Base-by-base conservation (phyloP, 345 rosid species). In the Corchorus olitorius region DNA sequence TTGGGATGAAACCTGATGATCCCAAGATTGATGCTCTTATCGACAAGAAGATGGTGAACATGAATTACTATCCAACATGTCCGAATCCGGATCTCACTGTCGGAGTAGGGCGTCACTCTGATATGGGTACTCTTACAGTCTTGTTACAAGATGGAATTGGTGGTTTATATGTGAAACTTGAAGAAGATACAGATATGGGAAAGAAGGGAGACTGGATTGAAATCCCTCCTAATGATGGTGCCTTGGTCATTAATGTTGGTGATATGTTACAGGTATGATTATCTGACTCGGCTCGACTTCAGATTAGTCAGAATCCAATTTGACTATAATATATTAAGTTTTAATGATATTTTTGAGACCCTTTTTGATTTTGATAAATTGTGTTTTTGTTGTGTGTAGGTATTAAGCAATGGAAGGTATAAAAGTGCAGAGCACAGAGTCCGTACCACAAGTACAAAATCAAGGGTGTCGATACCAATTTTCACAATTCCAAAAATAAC, bases 361-460 rank as follows among this genome's bases (percentile, higher is more conserved):
- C 9, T 39, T 3, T 37, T 37, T 45, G 3, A 39, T 14, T 19
- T 20, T 69, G 27, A 27, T 6, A 50, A 43, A 2, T 3, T 35
- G 34, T 34, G 11, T 39, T 39, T 39, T 19, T 53, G 27, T 20
- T n/a, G 13, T 75, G 6, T 58, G 61, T 45, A 89, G 93, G 84
- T 89, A 75, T 39, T 85, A 39, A 89, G 91, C 84, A 89, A 88
- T 76, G 93, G 91, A 33, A 88, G 75, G 68, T 89, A 88, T 78
- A 86, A 81, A 79, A 89, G 93, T 73, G 89, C 91, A 2, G 90
- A 88, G 22, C 93, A 88, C 20, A 81, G 91, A 77, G 91, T 88
- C 3, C 74, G 87, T 3, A 84, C 93, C 27, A 84, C 91, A 59
- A 85, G 84, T 64, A 74, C 74, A 2, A 53, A 85, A 35, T 81